These are phyloP conservation scores for Quercus tomentella DNA, from an alignment of 331 rosid species.

Conservation along the genomic window DNA sequence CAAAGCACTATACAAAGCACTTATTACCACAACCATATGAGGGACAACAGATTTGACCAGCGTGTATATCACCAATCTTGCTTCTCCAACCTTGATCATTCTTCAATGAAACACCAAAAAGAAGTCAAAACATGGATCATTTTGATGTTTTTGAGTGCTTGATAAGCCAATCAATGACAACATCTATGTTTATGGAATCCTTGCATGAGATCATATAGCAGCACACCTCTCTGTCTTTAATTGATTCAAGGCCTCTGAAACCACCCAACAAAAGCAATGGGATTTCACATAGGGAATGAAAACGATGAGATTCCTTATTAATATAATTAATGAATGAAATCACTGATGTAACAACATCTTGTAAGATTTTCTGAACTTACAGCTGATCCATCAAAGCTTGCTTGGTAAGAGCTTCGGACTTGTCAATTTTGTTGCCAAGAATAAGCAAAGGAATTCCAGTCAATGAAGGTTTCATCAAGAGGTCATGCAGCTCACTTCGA, in stretches of 20 bases:
- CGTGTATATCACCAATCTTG: slow-evolving; percentile 2
- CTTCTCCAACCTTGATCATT: background rate
- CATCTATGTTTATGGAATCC: slow-evolving; percentile 87
- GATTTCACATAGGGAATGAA: background rate
- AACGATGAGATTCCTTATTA: background rate
- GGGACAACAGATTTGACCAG: background rate
- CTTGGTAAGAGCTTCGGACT: slow-evolving; percentile 89
- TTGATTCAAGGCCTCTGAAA: slow-evolving; percentile 79
- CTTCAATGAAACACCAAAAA: slow-evolving; percentile 11
- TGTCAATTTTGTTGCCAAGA: slow-evolving; percentile 90
- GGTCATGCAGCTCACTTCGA: slow-evolving; percentile 83
- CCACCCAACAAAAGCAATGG: slow-evolving; percentile 18
- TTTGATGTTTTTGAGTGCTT: slow-evolving; percentile 77
- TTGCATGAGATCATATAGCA: slow-evolving; percentile 98
- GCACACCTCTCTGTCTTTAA: slow-evolving; percentile 77
- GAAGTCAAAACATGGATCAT: slow-evolving; percentile 28
- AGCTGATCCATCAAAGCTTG: slow-evolving; percentile 82
- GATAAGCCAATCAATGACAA: slow-evolving; percentile 94
- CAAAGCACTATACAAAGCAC: slow-evolving; percentile 14
- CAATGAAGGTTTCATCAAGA: slow-evolving; percentile 71
- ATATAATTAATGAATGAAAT: background rate
- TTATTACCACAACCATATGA: background rate
- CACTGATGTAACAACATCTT: background rate
- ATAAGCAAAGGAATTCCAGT: slow-evolving; percentile 71
- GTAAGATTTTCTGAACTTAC: slow-evolving; percentile 40